phyloP scores from a whole-genome alignment of 2,329 filamentous ascomycete species.

The Fusarium sp. region DNA sequence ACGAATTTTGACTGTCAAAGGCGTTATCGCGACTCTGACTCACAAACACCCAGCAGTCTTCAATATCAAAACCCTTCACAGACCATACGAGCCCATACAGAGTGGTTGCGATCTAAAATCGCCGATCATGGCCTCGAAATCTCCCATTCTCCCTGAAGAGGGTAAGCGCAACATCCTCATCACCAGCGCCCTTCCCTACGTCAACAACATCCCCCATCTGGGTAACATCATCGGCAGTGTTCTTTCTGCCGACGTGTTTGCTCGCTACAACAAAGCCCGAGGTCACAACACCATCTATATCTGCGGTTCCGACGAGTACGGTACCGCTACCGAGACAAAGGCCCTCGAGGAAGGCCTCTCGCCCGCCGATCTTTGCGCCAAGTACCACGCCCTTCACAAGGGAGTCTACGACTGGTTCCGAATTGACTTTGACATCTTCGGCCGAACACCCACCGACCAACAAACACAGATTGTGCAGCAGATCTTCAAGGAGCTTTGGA shows the following conservation, averaged over 20 bases:
- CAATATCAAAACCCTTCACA: slow-evolving; percentile 1
- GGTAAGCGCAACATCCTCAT: slow-evolving; percentile 91
- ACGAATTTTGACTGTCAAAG: slow-evolving; percentile 46
- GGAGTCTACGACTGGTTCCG: slow-evolving; percentile 97
- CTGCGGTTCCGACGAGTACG: slow-evolving; percentile 93
- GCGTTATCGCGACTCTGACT: slow-evolving; percentile 45
- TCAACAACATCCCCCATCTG: slow-evolving; percentile 83
- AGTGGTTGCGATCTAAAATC: slow-evolving; percentile 18
- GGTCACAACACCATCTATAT: slow-evolving; percentile 86
- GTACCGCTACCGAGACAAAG: slow-evolving; percentile 96
- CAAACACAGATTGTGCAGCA: slow-evolving; percentile 95
- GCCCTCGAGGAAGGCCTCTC: slow-evolving; percentile 89
- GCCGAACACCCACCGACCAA: slow-evolving; percentile 87
- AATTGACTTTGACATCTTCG: slow-evolving; percentile 95
- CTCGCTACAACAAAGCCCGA: slow-evolving; percentile 84
- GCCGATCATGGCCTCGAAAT: slow-evolving; percentile 46
- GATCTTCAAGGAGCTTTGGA: slow-evolving; percentile 88
- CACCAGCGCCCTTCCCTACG: slow-evolving; percentile 90
- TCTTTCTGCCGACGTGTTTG: slow-evolving; percentile 89
- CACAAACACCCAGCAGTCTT: slow-evolving; percentile 32
- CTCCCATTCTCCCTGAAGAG: slow-evolving; percentile 73
- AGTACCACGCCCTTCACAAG: slow-evolving; percentile 92
- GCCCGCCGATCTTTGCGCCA: slow-evolving; percentile 88
- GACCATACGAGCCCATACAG: neutral
- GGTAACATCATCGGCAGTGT: slow-evolving; percentile 92